Percentiles rank a stretch among this genome's conserved stretches.
These are phyloP conservation scores for Talaromyces piceae DNA, from an alignment of 2,329 filamentous ascomycete species.

Conservation along the genomic window DNA sequence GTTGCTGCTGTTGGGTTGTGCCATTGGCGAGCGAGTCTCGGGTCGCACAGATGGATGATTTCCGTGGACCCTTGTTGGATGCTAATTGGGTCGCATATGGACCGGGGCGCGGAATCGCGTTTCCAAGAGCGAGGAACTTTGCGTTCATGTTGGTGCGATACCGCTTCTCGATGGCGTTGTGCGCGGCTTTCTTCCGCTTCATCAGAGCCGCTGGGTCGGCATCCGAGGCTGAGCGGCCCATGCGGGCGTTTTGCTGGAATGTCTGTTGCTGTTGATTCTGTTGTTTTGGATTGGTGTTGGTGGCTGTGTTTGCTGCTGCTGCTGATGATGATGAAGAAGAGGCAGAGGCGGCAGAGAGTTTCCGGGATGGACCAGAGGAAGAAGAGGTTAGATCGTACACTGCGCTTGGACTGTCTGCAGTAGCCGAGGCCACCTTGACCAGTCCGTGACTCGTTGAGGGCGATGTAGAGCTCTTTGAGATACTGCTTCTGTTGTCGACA, in stretches of 20 bases:
- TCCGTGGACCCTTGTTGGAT: slow-evolving; percentile 6
- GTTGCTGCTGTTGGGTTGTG: slow-evolving; percentile 5
- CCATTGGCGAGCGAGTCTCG: background rate
- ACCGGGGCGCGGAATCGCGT: slow-evolving; percentile 21
- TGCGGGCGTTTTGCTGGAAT: background rate
- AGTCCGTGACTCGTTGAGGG: background rate
- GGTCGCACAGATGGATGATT: slow-evolving; percentile 2
- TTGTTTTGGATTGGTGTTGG: background rate
- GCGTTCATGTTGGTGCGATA: slow-evolving; percentile 38
- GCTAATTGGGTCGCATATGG: slow-evolving; percentile 4
- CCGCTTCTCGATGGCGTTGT: slow-evolving; percentile 37
- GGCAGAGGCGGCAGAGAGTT: slow-evolving; percentile 6
- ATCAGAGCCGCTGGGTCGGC: slow-evolving; percentile 18
- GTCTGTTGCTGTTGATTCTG: too few relatives aligned
- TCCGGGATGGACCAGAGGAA: background rate
- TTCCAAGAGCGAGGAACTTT: slow-evolving; percentile 33
- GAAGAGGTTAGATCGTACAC: background rate
- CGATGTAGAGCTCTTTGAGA: background rate
- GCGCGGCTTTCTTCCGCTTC: slow-evolving; percentile 29
- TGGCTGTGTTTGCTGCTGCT: background rate
- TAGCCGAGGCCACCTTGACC: background rate
- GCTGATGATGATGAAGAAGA: slow-evolving; percentile 4
- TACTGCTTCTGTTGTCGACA: background rate
- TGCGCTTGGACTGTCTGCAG: background rate
- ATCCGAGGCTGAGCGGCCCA: slow-evolving; percentile 4